Evolutionary conservation across 805 yeast species (phyloP), one percentile per base, ranked within the genome.

Genomic region (Cyberlindnera xylosilytica): DNA sequence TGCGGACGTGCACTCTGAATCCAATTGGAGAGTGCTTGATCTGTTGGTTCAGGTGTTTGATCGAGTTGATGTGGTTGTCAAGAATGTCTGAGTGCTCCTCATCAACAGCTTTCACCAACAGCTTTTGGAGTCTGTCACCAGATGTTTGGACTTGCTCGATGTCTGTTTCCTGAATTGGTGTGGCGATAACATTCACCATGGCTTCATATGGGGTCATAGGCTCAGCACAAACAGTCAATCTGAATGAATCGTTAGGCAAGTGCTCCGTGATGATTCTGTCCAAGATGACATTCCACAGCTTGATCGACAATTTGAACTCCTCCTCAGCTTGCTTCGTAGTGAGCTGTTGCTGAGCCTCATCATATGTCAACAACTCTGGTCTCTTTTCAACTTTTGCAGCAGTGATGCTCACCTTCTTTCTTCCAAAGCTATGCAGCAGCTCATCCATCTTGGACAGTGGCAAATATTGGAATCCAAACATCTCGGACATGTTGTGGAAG

Each of bases 381-480:
- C 34, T 10, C 7, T 37, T 22, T 46, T 47, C 33, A 2, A 42
- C 36, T 6, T 43, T 40, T 11, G 28, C 34, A 19, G 34, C 17
- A 3, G 24, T 28, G 20, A 22, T 7, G 6, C 10, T 22, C 20
- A 12, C 18, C 8, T 33, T 13, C 17, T n/a, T 9, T 3, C 47
- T 42, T 22, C 74, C 66, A 41, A 67, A 66, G 1, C 75, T 64
- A 51, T 84, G 88, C 47, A 74, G 68, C 8, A 79, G 67, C 42
- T 70, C 64, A 60, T 91, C 97, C 49, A 91, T 74, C 30, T 81
- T 86, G 1, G 68, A 63, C 38, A 90, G 65, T 1, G 96, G 90
- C 22, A 91, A 60, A 61, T 91, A 91, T 61, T 89, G 91, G 62
- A 89, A 93, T 3, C 97, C 99, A 63, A 91, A 87, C 53, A 90